These are phyloP conservation scores for Aspergillus sp. DNA, from an alignment of 2,329 filamentous ascomycete genomes.

Conservation along the genomic window DNA sequence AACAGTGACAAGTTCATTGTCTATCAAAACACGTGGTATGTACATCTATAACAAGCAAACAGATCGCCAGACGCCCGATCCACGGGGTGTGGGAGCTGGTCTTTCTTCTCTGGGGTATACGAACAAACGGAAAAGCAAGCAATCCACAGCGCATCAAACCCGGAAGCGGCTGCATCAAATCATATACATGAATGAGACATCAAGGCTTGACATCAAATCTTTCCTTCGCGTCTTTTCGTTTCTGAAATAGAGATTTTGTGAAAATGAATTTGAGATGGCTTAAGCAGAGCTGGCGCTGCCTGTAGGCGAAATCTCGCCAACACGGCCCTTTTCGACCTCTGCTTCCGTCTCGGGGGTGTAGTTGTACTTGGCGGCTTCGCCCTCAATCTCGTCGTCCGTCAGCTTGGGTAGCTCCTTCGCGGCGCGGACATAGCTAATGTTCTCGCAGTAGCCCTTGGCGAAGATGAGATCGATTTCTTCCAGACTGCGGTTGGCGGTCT, in stretches of 20 bases:
- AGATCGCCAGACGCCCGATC: conserved; percentile 1
- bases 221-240: not conserved
- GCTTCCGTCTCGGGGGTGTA: conserved; percentile 27
- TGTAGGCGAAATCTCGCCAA: conserved; percentile 16
- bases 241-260: not conserved
- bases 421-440: conserved; percentile 45
- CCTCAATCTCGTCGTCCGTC: conserved; percentile 40
- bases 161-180: conserved; percentile 2
- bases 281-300: conserved; percentile 15
- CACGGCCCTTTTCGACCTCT: conserved; percentile 29
- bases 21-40: not conserved
- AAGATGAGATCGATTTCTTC: conserved; percentile 53
- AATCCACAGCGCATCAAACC: not conserved
- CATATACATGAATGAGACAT: not conserved
- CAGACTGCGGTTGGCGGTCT: conserved; percentile 51
- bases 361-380: conserved; percentile 39
- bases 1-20: not conserved
- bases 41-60: not conserved
- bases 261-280: no score
- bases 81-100: conserved; percentile 1
- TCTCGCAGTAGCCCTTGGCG: conserved; percentile 49
- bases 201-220: not conserved
- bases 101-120: conserved; percentile 8
- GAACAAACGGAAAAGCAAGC: not conserved
- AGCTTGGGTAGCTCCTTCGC: conserved; percentile 40